Evolutionary conservation across 495 filamentous ascomycete genomes (phyloP).

Genomic region (Podospora sp.): DNA sequence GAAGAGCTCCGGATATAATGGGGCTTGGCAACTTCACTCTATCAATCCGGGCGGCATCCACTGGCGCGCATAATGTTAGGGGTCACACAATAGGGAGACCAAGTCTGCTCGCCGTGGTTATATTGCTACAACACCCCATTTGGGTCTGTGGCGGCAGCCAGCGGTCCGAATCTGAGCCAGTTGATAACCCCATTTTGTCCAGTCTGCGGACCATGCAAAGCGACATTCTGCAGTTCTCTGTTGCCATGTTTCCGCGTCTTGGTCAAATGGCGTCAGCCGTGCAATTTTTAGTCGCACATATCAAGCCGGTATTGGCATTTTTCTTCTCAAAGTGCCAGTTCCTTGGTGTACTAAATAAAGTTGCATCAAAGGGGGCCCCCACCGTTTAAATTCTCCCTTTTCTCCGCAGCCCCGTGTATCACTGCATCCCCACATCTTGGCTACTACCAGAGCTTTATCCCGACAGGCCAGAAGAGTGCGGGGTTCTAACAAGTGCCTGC

Average conservation of each 20-base stretch:
- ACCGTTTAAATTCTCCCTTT: conserved; percentile 3
- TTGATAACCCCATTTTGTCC: background rate
- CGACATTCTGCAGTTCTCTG: background rate
- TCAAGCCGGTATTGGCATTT: background rate
- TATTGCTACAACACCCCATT: conserved; percentile 8
- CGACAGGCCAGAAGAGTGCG: conserved; percentile 10
- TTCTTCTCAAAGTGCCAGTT: conserved; percentile 3
- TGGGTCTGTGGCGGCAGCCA: conserved; percentile 8
- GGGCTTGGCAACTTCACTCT: conserved; percentile 6
- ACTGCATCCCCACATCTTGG: conserved; percentile 13
- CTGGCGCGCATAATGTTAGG: conserved; percentile 9
- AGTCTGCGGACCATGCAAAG: background rate
- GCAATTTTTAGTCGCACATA: background rate
- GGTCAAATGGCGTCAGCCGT: conserved; percentile 7
- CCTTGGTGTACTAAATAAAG: conserved; percentile 6
- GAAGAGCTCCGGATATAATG: conserved; percentile 10
- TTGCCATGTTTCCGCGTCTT: background rate
- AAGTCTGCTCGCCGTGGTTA: conserved; percentile 9
- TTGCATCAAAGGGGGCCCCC: background rate
- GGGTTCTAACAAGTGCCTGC: background rate
- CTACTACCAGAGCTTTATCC: conserved; percentile 11
- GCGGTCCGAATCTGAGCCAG: background rate
- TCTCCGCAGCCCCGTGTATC: conserved; percentile 6
- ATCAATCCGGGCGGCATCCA: conserved; percentile 14
- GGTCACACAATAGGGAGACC: background rate